Evolutionary conservation across 805 yeast species (phyloP).

Genomic region (Lachancea sp.): DNA sequence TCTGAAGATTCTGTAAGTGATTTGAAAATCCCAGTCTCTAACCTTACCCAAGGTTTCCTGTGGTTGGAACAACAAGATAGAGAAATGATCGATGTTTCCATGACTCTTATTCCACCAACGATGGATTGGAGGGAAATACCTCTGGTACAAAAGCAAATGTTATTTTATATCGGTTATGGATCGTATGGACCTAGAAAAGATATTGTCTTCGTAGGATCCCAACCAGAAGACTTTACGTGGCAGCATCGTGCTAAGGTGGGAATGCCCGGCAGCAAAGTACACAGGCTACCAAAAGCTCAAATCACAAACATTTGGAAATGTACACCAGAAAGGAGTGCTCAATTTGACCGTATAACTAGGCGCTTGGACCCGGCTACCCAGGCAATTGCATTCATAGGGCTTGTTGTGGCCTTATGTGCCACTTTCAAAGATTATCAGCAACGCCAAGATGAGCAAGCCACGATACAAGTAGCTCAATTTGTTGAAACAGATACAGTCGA

Average conservation of each 20-base stretch:
- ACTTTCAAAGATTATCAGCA: slow-evolving; percentile 48
- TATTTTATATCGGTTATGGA: slow-evolving; percentile 61
- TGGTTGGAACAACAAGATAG: slow-evolving; percentile 2
- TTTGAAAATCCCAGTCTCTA: slow-evolving; percentile 2
- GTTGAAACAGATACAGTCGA: not conserved
- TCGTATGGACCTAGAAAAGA: slow-evolving; percentile 64
- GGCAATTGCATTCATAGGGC: slow-evolving; percentile 43
- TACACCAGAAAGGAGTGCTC: slow-evolving; percentile 30
- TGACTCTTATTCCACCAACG: slow-evolving; percentile 1
- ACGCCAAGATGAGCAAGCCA: slow-evolving; percentile 36
- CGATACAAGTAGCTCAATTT: slow-evolving; percentile 25
- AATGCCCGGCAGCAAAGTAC: slow-evolving; percentile 15
- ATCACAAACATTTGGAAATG: slow-evolving; percentile 21
- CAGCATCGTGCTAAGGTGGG: slow-evolving; percentile 41
- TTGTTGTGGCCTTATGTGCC: slow-evolving; percentile 45
- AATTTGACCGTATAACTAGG: slow-evolving; percentile 38
- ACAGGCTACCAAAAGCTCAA: slow-evolving; percentile 31
- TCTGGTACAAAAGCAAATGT: slow-evolving; percentile 45
- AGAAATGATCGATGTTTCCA: slow-evolving; percentile 3
- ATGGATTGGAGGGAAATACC: slow-evolving; percentile 51
- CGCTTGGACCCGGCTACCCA: slow-evolving; percentile 54
- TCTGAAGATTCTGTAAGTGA: not conserved
- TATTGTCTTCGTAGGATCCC: slow-evolving; percentile 41
- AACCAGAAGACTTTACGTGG: slow-evolving; percentile 61
- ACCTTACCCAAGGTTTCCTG: not conserved